Conservation (phyloP, 176 grass and related monocot species). For the Oryza glumipatula region DNA sequence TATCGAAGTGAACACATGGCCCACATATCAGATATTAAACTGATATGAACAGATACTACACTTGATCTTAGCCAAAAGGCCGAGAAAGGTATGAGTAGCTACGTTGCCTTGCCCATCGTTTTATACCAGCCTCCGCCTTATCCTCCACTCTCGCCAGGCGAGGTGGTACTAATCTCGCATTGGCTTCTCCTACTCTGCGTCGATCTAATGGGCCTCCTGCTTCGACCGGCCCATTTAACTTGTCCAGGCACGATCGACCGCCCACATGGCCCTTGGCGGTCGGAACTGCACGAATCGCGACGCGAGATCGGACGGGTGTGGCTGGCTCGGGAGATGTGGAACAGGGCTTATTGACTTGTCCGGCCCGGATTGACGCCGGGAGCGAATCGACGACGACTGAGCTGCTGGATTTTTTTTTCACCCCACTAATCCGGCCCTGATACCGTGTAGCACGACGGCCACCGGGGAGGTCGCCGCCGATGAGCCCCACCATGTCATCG, state of each 20-base stretch:
- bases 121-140: too few relatives aligned
- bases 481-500: not conserved
- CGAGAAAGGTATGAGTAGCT: not conserved
- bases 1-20: too few relatives aligned
- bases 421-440: not conserved
- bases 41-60: not conserved
- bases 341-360: slow-evolving; percentile 20
- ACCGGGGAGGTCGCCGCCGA: slow-evolving; percentile 14
- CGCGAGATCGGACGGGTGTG: not conserved
- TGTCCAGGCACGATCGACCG: not conserved
- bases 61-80: slow-evolving; percentile 1
- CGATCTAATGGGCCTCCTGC: not conserved
- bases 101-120: too few relatives aligned
- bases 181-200: not conserved
- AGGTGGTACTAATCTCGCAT: not conserved
- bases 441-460: not conserved
- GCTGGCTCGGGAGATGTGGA: not conserved
- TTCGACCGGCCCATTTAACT: not conserved
- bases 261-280: too few relatives aligned
- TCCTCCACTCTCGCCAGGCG: too few relatives aligned
- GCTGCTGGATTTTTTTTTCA: not conserved
- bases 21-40: not conserved
- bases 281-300: not conserved
- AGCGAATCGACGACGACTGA: not conserved
- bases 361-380: not conserved